Evolutionary conservation across 2,329 filamentous ascomycete species (phyloP).

Genomic region (Penicillium glabrum): DNA sequence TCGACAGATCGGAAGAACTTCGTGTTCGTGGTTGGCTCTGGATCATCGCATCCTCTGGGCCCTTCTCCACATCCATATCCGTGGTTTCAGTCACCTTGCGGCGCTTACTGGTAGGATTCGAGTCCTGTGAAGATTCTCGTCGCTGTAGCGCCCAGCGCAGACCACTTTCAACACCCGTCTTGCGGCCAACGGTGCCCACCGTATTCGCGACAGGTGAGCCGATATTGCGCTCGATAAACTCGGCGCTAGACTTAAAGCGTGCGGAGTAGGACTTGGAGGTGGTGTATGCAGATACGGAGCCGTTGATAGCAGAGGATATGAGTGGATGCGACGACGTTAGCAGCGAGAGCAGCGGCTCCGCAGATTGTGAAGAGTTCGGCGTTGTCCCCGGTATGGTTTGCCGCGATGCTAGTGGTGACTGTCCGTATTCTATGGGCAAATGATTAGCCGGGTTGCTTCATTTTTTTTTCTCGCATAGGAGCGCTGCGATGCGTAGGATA

Average conservation of each 20-base stretch:
- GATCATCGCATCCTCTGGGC: constrained; percentile 20
- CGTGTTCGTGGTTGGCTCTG: constrained; percentile 32
- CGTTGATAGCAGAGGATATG: constrained; percentile 79
- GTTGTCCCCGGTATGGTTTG: constrained; percentile 34
- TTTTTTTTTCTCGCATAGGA: background rate
- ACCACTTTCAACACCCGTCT: constrained; percentile 83
- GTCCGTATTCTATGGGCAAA: constrained; percentile 60
- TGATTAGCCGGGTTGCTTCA: constrained; percentile 8
- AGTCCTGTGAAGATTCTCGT: constrained; percentile 36
- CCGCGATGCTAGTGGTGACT: constrained; percentile 56
- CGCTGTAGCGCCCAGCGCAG: constrained; percentile 75
- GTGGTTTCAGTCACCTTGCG: constrained; percentile 43
- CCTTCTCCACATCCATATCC: constrained; percentile 52
- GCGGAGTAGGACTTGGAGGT: constrained; percentile 89
- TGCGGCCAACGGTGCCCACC: constrained; percentile 77
- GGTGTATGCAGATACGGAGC: constrained; percentile 81
- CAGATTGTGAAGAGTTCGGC: constrained; percentile 52
- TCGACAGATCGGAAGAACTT: constrained; percentile 65
- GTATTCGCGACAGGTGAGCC: constrained; percentile 80
- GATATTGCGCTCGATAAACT: constrained; percentile 86
- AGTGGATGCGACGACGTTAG: constrained; percentile 86
- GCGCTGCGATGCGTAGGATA: background rate
- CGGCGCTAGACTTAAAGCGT: constrained; percentile 81
- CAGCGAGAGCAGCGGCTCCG: constrained; percentile 80
- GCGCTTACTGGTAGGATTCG: constrained; percentile 39